Evolutionary conservation across 78 protist genomes (phyloP), one percentile per base, ranked within the genome.

Genomic region (Dictyostelium capitatum): DNA sequence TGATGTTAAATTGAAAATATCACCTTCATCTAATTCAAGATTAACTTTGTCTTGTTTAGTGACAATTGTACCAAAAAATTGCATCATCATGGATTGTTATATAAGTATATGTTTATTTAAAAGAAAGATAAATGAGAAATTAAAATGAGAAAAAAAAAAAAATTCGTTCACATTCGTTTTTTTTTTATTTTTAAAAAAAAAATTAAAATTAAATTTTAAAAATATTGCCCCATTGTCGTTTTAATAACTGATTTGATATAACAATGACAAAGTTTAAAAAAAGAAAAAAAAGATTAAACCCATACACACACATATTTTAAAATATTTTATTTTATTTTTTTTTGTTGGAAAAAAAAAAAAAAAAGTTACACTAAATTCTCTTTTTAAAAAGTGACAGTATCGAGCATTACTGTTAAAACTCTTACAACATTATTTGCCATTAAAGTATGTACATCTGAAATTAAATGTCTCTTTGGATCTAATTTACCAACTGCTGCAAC

Each of bases 381-480:
- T n/a, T n/a, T 67, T 94, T 84, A 99, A 82, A 99, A 99, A 17
- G 97, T 96, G 4, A 97, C 96, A 1, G 99, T 95, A 70, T 98
- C 98, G 65, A 99, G 75, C 99, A 99, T 99, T 10, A 98, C 95
- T 53, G 98, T 97, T n/a, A 99, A 95, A 65, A 94, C 87, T 78
- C 99, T 99, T 51, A 82, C 94, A 25, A 99, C 97, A 95, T 99
- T 99, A 43, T 56, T 6, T 19, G 96, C 78, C 99, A 99, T 98
- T 69, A 98, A 95, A 51, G 83, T 54, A 28, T 96, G 97, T 15
- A 98, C 95, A 47, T 96, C 96, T 14, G 85, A 77, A 41, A 87
- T 89, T 19, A 99, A 81, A 80, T 98, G 99, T 59, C 96, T 98
- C 96, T 98, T 97, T 47, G 98, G 98, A 84, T 97, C 97, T 25